phyloP scores from a whole-genome alignment of 2,329 filamentous ascomycete genomes.

The Xylaria multiplex region DNA sequence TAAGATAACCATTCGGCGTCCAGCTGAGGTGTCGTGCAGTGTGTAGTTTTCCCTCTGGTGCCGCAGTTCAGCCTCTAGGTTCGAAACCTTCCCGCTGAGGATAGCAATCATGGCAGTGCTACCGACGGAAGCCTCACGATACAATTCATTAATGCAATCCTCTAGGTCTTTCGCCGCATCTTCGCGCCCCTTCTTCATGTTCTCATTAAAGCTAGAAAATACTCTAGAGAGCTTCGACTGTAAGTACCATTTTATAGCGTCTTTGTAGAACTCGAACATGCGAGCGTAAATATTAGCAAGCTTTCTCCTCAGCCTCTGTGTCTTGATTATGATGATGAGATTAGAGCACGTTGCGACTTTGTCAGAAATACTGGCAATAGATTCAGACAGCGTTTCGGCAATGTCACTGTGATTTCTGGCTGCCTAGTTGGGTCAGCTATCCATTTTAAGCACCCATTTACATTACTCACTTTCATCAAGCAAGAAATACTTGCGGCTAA shows the following conservation, averaged over 20 bases:
- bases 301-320: conserved; percentile 27
- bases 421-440: conserved; percentile 20
- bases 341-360: conserved; percentile 33
- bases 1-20: conserved; percentile 19
- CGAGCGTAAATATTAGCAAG: conserved; percentile 34
- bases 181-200: conserved; percentile 12
- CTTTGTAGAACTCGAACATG: conserved; percentile 35
- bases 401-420: conserved; percentile 36
- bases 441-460: neutral
- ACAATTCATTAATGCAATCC: conserved; percentile 28
- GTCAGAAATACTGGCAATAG: conserved; percentile 29
- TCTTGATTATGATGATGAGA: conserved; percentile 31
- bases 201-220: conserved; percentile 31
- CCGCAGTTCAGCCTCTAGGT: conserved; percentile 14
- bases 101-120: conserved; percentile 29
- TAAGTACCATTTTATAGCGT: conserved; percentile 34
- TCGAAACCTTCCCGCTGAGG: conserved; percentile 11
- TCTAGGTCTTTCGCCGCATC: conserved; percentile 21
- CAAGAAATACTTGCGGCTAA: conserved; percentile 31
- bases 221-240: conserved; percentile 25
- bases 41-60: conserved; percentile 15
- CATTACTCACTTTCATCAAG: conserved; percentile 30
- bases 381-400: conserved; percentile 29
- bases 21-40: conserved; percentile 8
- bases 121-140: conserved; percentile 31